Conservation (phyloP, 164 flowering plant genomes). For the Tetrastigma voinierianum region DNA sequence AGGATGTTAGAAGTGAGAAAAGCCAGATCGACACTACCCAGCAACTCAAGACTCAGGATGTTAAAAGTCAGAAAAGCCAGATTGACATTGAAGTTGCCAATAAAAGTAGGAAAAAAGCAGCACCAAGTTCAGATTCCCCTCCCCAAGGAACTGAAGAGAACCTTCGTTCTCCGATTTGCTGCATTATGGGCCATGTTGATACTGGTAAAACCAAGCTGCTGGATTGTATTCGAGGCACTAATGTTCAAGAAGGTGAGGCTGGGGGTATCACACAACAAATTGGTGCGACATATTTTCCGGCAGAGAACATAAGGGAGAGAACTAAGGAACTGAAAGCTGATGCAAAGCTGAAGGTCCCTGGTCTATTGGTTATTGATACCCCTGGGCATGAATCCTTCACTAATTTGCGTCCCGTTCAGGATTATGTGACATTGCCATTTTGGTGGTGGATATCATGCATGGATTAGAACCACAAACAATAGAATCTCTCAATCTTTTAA, state of each 20-base stretch:
- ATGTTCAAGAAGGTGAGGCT: conserved; percentile 99
- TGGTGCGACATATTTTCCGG: conserved; percentile 93
- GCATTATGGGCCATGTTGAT: conserved; percentile 98
- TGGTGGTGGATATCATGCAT: conserved; percentile 99
- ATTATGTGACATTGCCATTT: conserved; percentile 93
- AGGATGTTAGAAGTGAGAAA: too few relatives aligned
- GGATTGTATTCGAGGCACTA: conserved; percentile 95
- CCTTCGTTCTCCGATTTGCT: conserved; percentile 98
- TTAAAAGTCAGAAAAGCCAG: conserved; percentile 29
- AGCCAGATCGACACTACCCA: too few relatives aligned
- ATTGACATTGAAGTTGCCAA: conserved; percentile 28
- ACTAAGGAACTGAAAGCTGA: conserved; percentile 94
- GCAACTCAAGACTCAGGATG: too few relatives aligned
- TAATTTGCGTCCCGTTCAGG: conserved; percentile 90
- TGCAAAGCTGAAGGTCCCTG: conserved; percentile 89
- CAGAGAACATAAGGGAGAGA: conserved; percentile 87
- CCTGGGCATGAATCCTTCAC: conserved; percentile 98
- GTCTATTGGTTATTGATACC: conserved; percentile 92
- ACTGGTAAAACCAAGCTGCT: conserved; percentile 97
- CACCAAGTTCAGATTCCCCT: conserved; percentile 24
- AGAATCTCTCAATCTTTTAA: conserved; percentile 93
- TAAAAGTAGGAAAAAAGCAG: conserved; percentile 37
- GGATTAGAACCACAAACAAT: conserved; percentile 96
- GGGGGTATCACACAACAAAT: conserved; percentile 99
- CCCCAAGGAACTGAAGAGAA: conserved; percentile 44